Base-by-base conservation (phyloP, 257 asterid genomes). In the Gardenia jasminoides region DNA sequence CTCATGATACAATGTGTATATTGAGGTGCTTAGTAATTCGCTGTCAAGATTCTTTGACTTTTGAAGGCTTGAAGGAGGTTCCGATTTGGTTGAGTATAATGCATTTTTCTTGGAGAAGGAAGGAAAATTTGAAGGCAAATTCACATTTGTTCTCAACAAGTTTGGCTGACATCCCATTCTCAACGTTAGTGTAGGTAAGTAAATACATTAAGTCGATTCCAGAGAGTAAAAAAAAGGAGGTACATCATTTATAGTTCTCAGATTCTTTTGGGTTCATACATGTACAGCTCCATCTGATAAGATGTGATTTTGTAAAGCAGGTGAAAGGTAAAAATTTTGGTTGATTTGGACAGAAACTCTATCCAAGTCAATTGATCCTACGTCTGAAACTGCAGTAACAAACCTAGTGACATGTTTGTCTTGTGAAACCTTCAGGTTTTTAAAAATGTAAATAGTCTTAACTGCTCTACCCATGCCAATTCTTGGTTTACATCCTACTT, bases 211-310 rank as follows among this genome's bases (percentile, higher is more conserved):
- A 24, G 31, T 67, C 69, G 58, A 13, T 4, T 80, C 48, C 39
- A 44, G 31, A 56, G 7, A 56, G 72, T 39, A 10, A 41, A 41
- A 76, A 50, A 56, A 71, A 36, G 41, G 36, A 15, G 65, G 75
- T 59, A 54, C 62, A 28, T 16, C n/a, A 17, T 65, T 36, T 56
- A 36, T 66, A 31, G 47, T n/a, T 54, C 3, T 36, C 56, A 67
- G 31, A 39, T 67, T 52, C 46, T 43, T 36, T 44, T 15, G 31
- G 7, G 33, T 74, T 52, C 72, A 80, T 80, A 80, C 83, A 20
- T 72, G 84, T 80, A 77, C 64, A 83, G 80, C 80, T 72, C 54
- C 80, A 69, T 72, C 33, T 44, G 47, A 50, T 12, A 71, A 50
- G 30, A 47, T 69, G 61, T 41, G 61, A 62, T 50, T 81, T 58